Evolutionary conservation across 2,329 filamentous ascomycete species (phyloP), one percentile per base, ranked within the genome.

Genomic region (Aspergillus puulaauensis): DNA sequence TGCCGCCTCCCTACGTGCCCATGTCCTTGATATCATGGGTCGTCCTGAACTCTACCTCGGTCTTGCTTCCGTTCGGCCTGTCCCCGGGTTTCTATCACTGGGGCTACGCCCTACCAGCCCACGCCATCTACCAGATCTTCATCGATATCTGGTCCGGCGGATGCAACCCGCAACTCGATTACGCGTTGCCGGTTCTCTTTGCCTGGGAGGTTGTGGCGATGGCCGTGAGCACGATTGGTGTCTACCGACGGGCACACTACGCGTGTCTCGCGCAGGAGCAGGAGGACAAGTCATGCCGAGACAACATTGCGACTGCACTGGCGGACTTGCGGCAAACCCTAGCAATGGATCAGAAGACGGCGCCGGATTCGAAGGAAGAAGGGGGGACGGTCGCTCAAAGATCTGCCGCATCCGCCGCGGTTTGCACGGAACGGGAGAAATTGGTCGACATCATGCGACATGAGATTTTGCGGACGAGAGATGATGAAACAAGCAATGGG

Each of bases 11-110:
- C 0, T 76, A 70, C 56, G 68, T 80, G 47, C 80, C 80, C 0
- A 78, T 81, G 69, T 72, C 74, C 7, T 63, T 80, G 5, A 68
- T 81, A 5, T 63, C 72, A 0, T 82, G 79, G 79, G 62, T 80
- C 6, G 68, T 80, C 14, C 15, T 73, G 27, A 82, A 81, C 57
- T 66, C 80, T 6, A 67, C 75, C 0, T 76, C 73, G 2, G 74
- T 77, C 11, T 63, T 81, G 17, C 66, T 76, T 6, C 79, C 79
- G 0, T 74, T 81, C 15, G 75, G 78, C 52, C 64, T 80, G 1
- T 71, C 71, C 0, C 69, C 79, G 0, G 73, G 61, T 0, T 79
- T 79, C 55, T 79, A 76, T 56, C 69, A 65, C 7, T 69, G 75
- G 64, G 73, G 70, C 1, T 75, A 77, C 17, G 69, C 69, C 0